Conservation (phyloP, 805 yeast genomes). For the Saccharomycopsis lassenensis region DNA sequence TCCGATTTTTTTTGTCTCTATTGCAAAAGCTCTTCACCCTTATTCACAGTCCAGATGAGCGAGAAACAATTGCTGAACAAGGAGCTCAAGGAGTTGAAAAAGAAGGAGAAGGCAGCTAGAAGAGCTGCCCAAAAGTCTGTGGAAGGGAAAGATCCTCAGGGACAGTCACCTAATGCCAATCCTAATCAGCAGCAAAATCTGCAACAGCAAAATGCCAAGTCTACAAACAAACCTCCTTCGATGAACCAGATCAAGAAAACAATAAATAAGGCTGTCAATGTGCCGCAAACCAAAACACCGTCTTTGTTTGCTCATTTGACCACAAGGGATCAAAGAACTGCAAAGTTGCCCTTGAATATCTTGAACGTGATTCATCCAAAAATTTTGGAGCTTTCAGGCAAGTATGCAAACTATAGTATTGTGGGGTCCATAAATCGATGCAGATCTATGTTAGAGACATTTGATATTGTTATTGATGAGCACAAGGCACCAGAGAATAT, state of each 20-base stretch:
- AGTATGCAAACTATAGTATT: constrained; percentile 71
- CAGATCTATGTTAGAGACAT: constrained; percentile 72
- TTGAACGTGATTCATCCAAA: constrained; percentile 79
- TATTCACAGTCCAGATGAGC: too few species aligned
- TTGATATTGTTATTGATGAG: constrained; percentile 66
- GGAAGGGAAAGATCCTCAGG: constrained; percentile 2
- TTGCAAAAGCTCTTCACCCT: too few species aligned
- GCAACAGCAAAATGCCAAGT: constrained; percentile 35
- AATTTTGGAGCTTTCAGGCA: constrained; percentile 64
- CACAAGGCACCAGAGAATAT: constrained; percentile 81
- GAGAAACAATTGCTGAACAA: constrained; percentile 42
- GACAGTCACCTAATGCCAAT: not conserved
- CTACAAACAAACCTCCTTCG: constrained; percentile 32
- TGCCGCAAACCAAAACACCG: constrained; percentile 37
- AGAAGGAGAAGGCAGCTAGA: constrained; percentile 84
- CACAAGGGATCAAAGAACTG: constrained; percentile 63
- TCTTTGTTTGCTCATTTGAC: constrained; percentile 71
- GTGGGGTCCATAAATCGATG: constrained; percentile 89
- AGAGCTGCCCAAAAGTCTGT: constrained; percentile 71
- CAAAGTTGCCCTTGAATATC: constrained; percentile 31
- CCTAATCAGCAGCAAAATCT: constrained; percentile 20
- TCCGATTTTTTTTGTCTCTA: too few species aligned
- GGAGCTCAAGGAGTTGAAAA: constrained; percentile 78
- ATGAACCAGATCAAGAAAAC: constrained; percentile 44
- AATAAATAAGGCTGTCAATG: constrained; percentile 28